A percentile compares a stretch with the other conserved stretches of the same genome.
These are phyloP conservation scores for Penicillium brasilianum DNA, from an alignment of 2,329 filamentous ascomycete genomes.

Conservation along the genomic window DNA sequence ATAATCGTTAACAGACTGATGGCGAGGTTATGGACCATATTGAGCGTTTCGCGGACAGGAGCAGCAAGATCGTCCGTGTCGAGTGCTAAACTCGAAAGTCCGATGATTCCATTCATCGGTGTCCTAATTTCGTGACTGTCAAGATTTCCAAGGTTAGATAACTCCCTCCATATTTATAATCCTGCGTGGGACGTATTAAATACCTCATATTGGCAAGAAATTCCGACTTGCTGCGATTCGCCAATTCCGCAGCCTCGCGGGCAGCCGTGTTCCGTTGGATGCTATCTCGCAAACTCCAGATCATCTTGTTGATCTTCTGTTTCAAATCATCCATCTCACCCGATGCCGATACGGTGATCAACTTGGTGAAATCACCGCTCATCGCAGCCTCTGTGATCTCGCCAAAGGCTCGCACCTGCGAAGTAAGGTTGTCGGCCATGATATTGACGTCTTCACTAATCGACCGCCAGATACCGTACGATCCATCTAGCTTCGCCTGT, in stretches of 20 bases:
- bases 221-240: slow-evolving; percentile 95
- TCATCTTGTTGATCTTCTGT: slow-evolving; percentile 98
- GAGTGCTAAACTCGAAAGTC: slow-evolving; percentile 91
- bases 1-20: slow-evolving; percentile 95
- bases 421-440: slow-evolving; percentile 82
- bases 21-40: slow-evolving; percentile 92
- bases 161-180: no score
- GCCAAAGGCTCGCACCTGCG: slow-evolving; percentile 92
- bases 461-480: slow-evolving; percentile 93
- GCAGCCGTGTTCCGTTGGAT: slow-evolving; percentile 94
- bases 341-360: slow-evolving; percentile 91
- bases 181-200: background rate
- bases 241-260: slow-evolving; percentile 87
- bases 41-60: slow-evolving; percentile 93
- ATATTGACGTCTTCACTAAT: slow-evolving; percentile 95
- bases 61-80: slow-evolving; percentile 90
- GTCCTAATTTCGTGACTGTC: slow-evolving; percentile 85
- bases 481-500: slow-evolving; percentile 88
- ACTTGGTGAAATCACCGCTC: slow-evolving; percentile 91
- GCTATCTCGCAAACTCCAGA: slow-evolving; percentile 87
- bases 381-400: slow-evolving; percentile 95
- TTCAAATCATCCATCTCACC: slow-evolving; percentile 98
- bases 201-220: slow-evolving; percentile 90
- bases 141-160: slow-evolving; percentile 5
- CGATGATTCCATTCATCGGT: slow-evolving; percentile 94